Percentiles rank a stretch among this genome's conserved stretches.
Evolutionary conservation across 73 alveolate genomes (phyloP).

Genomic region (Diophrys appendiculata): DNA sequence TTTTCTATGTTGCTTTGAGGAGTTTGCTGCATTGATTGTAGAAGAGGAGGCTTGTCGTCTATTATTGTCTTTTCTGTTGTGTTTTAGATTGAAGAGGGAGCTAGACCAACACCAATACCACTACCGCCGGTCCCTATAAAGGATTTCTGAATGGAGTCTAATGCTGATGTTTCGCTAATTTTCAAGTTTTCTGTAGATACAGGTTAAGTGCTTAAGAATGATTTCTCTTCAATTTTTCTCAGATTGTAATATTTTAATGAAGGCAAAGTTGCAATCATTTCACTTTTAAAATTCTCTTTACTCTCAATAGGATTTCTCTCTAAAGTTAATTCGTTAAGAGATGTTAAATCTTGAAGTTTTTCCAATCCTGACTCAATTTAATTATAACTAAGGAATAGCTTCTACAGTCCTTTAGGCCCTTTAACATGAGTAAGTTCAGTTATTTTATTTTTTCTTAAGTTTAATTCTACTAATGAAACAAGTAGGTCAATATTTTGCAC

Average conservation of each 20-base stretch:
- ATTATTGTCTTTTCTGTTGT: too few relatives aligned
- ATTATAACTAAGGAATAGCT: conserved; percentile 41
- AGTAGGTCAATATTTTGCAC: conserved; percentile 64
- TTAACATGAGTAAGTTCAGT: conserved; percentile 16
- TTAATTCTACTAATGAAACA: conserved; percentile 69
- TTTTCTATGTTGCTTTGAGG: neutral
- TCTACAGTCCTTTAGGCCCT: conserved; percentile 25
- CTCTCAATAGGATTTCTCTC: conserved; percentile 62
- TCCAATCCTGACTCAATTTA: conserved; percentile 27
- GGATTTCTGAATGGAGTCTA: too few relatives aligned
- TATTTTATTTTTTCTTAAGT: conserved; percentile 77
- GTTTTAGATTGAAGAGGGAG: neutral
- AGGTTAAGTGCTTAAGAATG: too few relatives aligned
- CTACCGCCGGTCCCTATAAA: too few relatives aligned
- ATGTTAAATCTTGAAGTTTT: conserved; percentile 26
- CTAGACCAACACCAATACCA: neutral
- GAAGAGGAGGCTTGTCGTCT: too few relatives aligned
- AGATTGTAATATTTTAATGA: conserved; percentile 7
- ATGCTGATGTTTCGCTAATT: too few relatives aligned
- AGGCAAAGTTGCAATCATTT: neutral
- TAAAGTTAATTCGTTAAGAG: conserved; percentile 39
- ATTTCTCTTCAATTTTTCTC: conserved; percentile 1
- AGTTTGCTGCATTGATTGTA: neutral
- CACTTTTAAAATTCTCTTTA: conserved; percentile 23
- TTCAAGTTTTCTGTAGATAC: too few relatives aligned